These are phyloP conservation scores for Recurvomyces mirabilis DNA, from an alignment of 495 filamentous ascomycete species.

Conservation along the genomic window DNA sequence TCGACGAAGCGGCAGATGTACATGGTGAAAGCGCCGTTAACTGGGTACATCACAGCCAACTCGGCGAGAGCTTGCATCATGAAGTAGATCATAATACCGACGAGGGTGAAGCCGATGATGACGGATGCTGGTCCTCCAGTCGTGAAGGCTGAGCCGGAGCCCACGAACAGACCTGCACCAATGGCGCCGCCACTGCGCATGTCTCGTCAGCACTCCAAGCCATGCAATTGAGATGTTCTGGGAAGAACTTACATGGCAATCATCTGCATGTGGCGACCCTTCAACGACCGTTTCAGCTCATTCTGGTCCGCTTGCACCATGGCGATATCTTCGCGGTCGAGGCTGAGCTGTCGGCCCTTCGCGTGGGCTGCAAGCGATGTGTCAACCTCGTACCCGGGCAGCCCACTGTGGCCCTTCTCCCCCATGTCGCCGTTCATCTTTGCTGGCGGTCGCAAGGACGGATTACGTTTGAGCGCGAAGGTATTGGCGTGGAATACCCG, in stretches of 20 bases:
- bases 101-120: constrained; percentile 24
- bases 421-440: too few species aligned
- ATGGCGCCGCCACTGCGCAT: constrained; percentile 37
- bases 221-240: background rate
- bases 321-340: too few species aligned
- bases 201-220: constrained; percentile 2
- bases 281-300: background rate
- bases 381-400: too few species aligned
- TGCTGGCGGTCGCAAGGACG: too few species aligned
- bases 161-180: constrained; percentile 48
- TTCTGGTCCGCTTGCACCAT: too few species aligned
- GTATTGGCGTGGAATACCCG: too few species aligned
- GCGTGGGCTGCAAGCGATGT: too few species aligned
- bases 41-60: constrained; percentile 34
- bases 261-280: constrained; percentile 41
- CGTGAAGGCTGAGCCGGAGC: constrained; percentile 39
- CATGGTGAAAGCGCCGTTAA: constrained; percentile 25
- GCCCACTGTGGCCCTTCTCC: too few species aligned
- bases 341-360: too few species aligned
- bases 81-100: constrained; percentile 30
- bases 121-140: constrained; percentile 46
- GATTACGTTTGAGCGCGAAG: too few species aligned
- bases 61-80: constrained; percentile 37
- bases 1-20: constrained; percentile 25
- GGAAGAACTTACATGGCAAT: constrained; percentile 33